A percentile compares a stretch with the other conserved stretches of the same genome.
These are phyloP conservation scores for Aspergillus sp. DNA, from an alignment of 2,329 filamentous ascomycete species.

Conservation along the genomic window DNA sequence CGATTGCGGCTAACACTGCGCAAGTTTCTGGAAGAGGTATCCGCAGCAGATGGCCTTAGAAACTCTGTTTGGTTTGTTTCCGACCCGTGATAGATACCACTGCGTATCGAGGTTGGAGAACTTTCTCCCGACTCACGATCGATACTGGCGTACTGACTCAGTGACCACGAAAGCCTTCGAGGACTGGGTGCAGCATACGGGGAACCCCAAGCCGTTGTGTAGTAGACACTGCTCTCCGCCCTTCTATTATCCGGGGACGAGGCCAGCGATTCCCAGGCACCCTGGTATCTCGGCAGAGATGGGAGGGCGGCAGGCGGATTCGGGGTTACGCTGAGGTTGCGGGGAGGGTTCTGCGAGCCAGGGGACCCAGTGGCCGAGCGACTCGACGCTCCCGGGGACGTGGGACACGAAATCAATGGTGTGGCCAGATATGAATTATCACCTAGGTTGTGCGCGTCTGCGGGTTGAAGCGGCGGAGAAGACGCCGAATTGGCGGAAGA, in stretches of 20 bases:
- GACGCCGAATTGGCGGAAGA: constrained; percentile 35
- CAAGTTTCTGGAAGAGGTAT: constrained; percentile 16
- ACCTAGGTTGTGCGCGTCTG: constrained; percentile 21
- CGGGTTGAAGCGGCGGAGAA: constrained; percentile 25
- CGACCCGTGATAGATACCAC: constrained; percentile 16
- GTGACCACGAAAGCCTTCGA: constrained; percentile 33
- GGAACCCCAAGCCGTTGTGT: constrained; percentile 85
- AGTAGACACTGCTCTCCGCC: constrained; percentile 50
- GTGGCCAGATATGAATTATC: constrained; percentile 27
- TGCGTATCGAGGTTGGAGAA: constrained; percentile 29
- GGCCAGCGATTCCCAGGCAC: constrained; percentile 30
- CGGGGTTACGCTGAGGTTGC: constrained; percentile 20
- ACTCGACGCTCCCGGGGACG: constrained; percentile 33
- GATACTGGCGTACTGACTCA: constrained; percentile 44
- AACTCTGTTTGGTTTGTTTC: constrained; percentile 22
- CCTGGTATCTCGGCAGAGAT: constrained; percentile 26
- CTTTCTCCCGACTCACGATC: constrained; percentile 26
- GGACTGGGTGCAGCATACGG: constrained; percentile 68
- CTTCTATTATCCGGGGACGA: constrained; percentile 37
- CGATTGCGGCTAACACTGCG: constrained; percentile 21
- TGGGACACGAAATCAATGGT: constrained; percentile 27
- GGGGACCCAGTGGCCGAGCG: constrained; percentile 30
- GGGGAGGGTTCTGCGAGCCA: constrained; percentile 22
- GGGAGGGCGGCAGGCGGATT: constrained; percentile 24
- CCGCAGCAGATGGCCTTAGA: constrained; percentile 22